Evolutionary conservation across 2,329 filamentous ascomycete genomes (phyloP), one percentile per base, ranked within the genome.

Genomic region (Fusarium foetens): DNA sequence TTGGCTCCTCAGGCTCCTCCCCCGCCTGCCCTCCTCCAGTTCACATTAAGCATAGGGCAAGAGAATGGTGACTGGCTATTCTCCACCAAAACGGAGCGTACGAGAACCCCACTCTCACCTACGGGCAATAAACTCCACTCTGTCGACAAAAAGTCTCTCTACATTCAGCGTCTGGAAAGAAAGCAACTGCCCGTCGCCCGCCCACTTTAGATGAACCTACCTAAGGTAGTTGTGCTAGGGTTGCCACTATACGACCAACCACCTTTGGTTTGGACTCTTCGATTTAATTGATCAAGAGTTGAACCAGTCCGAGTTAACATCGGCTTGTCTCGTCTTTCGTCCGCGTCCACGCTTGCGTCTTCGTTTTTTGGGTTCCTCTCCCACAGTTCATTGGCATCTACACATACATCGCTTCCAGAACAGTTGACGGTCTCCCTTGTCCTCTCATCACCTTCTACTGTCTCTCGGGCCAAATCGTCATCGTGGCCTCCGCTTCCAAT

Each of bases 211-310:
- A 45, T 48, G 29, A 41, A 48, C 57, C 36, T 38, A 46, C 51
- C 33, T 46, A 21, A 36, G 33, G 27, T 31, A 49, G 29, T 33
- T 17, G 42, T 61, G 46, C 53, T 59, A 60, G 48, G 53, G 63
- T 52, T 66, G 45, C 55, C 75, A 63, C 57, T 65, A 74, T 54
- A 53, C 67, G 58, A 69, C 74, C 72, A 76, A 68, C 72, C 74
- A 74, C 70, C 74, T 70, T 67, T 11, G 36, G 42, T 43, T 42
- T 49, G 53, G 64, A 36, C 45, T 66, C 38, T 65, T 55, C 19
- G 29, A 43, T 38, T 39, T 52, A 43, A n/a, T 42, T 57, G 42
- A 48, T 23, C 39, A n/a, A 31, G 43, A 66, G 52, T 52, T 31
- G 62, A 53, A 39, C 31, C 43, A 45, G 46, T 38, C 45, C 42